Percentiles rank a stretch among this genome's conserved stretches.
phyloP scores from a whole-genome alignment of 345 rosid species.

The Citrus trifoliata region DNA sequence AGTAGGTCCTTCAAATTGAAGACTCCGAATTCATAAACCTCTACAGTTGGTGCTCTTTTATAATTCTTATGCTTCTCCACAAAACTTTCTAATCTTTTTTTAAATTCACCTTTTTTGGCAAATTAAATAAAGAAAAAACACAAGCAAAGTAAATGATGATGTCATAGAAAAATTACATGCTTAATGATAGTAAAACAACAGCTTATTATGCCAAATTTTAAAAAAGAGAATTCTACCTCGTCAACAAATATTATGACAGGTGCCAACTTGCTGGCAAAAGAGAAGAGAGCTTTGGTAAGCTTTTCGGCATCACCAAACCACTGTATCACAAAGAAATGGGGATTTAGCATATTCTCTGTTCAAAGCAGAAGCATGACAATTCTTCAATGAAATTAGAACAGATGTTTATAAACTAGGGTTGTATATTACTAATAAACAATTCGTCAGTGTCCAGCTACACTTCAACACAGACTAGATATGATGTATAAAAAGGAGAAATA shows the following conservation, averaged over 20 bases:
- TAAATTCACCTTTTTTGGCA: background rate
- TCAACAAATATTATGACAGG: conserved; percentile 97
- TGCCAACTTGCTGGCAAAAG: conserved; percentile 88
- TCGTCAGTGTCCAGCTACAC: background rate
- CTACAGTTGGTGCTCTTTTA: background rate
- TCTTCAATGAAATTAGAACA: background rate
- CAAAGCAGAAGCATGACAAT: background rate
- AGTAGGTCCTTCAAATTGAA: background rate
- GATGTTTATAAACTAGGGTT: background rate
- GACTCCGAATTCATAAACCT: background rate
- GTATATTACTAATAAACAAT: background rate
- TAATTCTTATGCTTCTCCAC: background rate
- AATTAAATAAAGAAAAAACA: background rate
- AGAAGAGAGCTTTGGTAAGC: conserved; percentile 93
- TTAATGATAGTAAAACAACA: background rate
- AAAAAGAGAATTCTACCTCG: conserved; percentile 55
- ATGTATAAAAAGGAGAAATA: background rate
- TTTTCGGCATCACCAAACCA: conserved; percentile 99
- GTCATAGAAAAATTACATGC: background rate
- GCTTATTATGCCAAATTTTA: background rate
- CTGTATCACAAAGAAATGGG: conserved; percentile 35
- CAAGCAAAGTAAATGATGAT: background rate
- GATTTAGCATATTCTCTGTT: background rate
- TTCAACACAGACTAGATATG: background rate
- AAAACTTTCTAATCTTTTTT: background rate